Evolutionary conservation across 164 flowering plant species (phyloP).

Genomic region (Dillenia turbinata): DNA sequence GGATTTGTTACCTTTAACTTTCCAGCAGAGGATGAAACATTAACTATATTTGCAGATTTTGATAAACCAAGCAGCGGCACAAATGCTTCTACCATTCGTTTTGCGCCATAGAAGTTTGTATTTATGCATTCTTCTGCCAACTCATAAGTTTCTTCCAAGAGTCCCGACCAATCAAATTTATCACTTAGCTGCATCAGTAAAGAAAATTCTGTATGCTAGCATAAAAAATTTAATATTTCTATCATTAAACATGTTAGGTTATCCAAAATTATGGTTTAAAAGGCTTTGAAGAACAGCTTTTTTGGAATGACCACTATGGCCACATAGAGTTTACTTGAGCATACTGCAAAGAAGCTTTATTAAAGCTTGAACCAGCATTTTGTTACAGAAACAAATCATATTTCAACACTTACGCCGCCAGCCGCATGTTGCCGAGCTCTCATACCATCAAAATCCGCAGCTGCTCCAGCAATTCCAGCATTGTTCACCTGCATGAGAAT

Average conservation of each 20-base stretch:
- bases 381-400: too few relatives aligned
- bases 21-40: conserved; percentile 8
- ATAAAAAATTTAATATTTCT: neutral
- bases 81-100: conserved; percentile 22
- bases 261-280: too few relatives aligned
- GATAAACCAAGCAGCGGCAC: conserved; percentile 26
- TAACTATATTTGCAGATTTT: conserved; percentile 8
- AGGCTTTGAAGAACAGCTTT: too few relatives aligned
- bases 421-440: neutral
- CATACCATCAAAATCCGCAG: conserved; percentile 2
- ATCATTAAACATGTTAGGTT: too few relatives aligned
- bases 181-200: neutral
- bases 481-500: conserved; percentile 34
- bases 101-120: conserved; percentile 38
- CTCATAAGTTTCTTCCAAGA: conserved; percentile 14
- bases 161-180: conserved; percentile 1
- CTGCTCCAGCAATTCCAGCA: conserved; percentile 28
- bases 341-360: too few relatives aligned
- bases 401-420: too few relatives aligned
- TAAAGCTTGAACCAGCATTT: too few relatives aligned
- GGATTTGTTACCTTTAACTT: neutral
- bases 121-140: conserved; percentile 25
- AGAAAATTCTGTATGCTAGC: neutral
- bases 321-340: too few relatives aligned
- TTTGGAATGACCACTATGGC: too few relatives aligned